Base-by-base conservation (phyloP, 129 eudicot genomes). In the Flaveria robusta region DNA sequence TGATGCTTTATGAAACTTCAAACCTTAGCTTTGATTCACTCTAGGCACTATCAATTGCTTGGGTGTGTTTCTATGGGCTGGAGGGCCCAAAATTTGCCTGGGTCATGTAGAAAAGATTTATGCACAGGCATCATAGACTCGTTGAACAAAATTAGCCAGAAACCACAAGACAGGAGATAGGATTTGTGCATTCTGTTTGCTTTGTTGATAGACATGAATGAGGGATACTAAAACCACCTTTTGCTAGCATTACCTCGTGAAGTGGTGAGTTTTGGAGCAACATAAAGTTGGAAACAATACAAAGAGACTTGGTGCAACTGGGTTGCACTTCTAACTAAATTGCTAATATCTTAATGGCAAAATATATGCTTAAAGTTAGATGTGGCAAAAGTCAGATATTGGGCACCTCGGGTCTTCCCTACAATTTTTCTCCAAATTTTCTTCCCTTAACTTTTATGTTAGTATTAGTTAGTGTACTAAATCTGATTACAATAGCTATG, bases 321-420 rank as follows among this genome's bases (percentile, higher is more conserved):
- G 22, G 59, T 51, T 51, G 22, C 58, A 51, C 23, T 51, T 16
- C 9, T 51, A n/a, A 16, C 58, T 51, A 9, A 51, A 16, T 51
- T 51, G 58, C 58, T 51, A 51, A 51, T 51, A 51, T 51, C 59
- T 51, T 51, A 4, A 4, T 51, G 59, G 59, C 59, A 51, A 51
- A 51, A 51, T 51, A 18, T n/a, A 18, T 18, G 22, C 22, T 16
- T n/a, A 7, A 7, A 51, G 1, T n/a, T 51, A 0, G 27, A 55
- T 7, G 62, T 19, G 62, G 27, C 12, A 18, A 54, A 54, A 19
- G 39, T 34, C 39, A 34, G 39, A 34, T 34, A 34, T 16, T 1
- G 22, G 22, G 9, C 22, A n/a, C 0, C 1, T 51, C 12, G 9
- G 23, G 59, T 51, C 3, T 51, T 16, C 20, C 59, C 59, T 9